Evolutionary conservation across 2,329 filamentous ascomycete genomes (phyloP).

Genomic region (Didymosphaeria variabile): DNA sequence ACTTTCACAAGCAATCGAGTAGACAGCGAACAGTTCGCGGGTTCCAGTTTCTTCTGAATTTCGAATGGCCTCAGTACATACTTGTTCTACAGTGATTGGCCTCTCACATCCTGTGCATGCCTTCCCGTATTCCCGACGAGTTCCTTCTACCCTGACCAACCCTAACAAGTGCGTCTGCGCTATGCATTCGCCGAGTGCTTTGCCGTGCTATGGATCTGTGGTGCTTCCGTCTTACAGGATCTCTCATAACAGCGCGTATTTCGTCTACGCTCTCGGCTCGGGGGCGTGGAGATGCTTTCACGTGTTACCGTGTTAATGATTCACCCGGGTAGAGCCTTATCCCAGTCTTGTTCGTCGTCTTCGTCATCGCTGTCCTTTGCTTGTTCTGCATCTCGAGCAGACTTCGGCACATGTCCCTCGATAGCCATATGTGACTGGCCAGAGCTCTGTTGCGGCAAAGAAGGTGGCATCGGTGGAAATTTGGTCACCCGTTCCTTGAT

Average conservation of each 20-base stretch:
- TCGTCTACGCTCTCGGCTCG: background rate
- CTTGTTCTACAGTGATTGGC: background rate
- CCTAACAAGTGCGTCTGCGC: background rate
- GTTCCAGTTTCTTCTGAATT: background rate
- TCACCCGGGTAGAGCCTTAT: conserved; percentile 43
- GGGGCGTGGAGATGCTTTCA: background rate
- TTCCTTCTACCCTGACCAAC: background rate
- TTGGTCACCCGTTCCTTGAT: conserved; percentile 41
- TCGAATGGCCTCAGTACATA: background rate
- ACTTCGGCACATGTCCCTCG: conserved; percentile 48
- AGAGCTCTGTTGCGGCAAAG: conserved; percentile 25
- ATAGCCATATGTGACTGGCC: conserved; percentile 46
- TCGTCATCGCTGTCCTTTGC: conserved; percentile 23
- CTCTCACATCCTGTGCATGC: background rate
- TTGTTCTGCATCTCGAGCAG: conserved; percentile 23
- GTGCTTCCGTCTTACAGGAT: background rate
- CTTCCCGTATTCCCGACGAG: background rate
- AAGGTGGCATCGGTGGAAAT: conserved; percentile 38
- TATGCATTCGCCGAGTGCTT: background rate
- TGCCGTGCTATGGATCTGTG: background rate
- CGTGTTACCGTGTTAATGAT: background rate
- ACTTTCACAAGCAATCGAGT: background rate
- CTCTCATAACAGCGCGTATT: background rate
- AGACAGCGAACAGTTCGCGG: background rate
- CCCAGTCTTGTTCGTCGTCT: conserved; percentile 45